These are phyloP conservation scores for Nakazawaea ishiwadae DNA, from an alignment of 805 yeast species.

Conservation along the genomic window DNA sequence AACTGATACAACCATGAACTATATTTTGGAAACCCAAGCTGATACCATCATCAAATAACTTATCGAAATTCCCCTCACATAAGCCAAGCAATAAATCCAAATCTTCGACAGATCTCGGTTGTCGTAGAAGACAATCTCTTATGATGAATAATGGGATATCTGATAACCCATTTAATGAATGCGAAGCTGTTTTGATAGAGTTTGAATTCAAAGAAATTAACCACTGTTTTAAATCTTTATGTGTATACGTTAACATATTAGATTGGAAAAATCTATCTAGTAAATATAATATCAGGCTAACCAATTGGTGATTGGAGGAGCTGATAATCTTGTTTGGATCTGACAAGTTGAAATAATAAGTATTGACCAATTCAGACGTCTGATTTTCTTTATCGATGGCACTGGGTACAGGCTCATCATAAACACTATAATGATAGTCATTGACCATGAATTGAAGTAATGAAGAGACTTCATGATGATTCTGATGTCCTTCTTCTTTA, in stretches of 20 bases:
- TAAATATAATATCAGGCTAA: neutral
- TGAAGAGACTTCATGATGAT: neutral
- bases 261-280: neutral
- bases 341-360: neutral
- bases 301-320: neutral
- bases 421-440: neutral
- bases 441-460: neutral
- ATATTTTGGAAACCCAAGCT: constrained; percentile 1
- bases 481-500: neutral
- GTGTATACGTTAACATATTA: neutral
- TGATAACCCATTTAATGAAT: neutral
- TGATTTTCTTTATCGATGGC: neutral
- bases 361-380: neutral
- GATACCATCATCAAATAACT: neutral
- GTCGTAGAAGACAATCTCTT: constrained; percentile 5
- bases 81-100: neutral
- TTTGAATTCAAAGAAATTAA: neutral
- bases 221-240: neutral
- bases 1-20: constrained; percentile 9
- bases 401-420: neutral
- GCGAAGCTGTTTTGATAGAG: neutral
- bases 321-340: neutral
- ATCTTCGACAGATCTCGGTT: constrained; percentile 5
- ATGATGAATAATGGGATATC: constrained; percentile 2
- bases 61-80: neutral